Conservation (phyloP, 495 filamentous ascomycete genomes). For the Talaromyces stipitatus region DNA sequence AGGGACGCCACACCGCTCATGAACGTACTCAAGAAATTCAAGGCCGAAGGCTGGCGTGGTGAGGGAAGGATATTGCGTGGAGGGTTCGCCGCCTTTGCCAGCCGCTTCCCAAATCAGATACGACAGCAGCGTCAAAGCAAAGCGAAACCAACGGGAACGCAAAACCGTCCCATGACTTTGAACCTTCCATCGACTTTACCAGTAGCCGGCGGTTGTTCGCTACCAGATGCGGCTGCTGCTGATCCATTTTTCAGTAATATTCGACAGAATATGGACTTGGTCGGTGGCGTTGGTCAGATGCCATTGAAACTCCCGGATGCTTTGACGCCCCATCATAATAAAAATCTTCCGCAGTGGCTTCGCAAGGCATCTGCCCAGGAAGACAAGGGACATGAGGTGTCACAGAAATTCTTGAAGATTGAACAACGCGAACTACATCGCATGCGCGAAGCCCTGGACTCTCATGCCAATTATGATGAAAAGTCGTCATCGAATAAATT, state of each 20-base stretch:
- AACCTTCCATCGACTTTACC: constrained; percentile 54
- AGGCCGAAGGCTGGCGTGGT: constrained; percentile 74
- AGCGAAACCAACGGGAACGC: constrained; percentile 29
- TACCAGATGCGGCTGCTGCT: constrained; percentile 60
- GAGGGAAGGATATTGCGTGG: constrained; percentile 61
- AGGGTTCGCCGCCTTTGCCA: constrained; percentile 44
- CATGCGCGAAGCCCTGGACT: constrained; percentile 83
- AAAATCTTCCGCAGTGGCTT: constrained; percentile 68
- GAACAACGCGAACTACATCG: constrained; percentile 80
- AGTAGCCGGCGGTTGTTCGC: constrained; percentile 77
- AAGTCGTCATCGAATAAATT: constrained; percentile 29
- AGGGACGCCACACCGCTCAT: constrained; percentile 70
- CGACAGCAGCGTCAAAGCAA: constrained; percentile 17
- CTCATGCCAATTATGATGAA: constrained; percentile 47
- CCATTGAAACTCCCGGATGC: constrained; percentile 60
- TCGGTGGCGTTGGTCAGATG: constrained; percentile 90
- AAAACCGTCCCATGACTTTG: constrained; percentile 38
- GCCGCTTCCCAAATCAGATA: constrained; percentile 38
- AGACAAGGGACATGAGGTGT: constrained; percentile 71
- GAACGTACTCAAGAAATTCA: constrained; percentile 90
- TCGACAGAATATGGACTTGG: constrained; percentile 91
- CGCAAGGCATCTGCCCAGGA: constrained; percentile 52
- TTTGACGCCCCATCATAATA: constrained; percentile 35
- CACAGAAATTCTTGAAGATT: constrained; percentile 75
- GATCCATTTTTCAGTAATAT: constrained; percentile 97